Conservation (phyloP, 148 eudicot genomes). For the Rhododendron griersonianum region DNA sequence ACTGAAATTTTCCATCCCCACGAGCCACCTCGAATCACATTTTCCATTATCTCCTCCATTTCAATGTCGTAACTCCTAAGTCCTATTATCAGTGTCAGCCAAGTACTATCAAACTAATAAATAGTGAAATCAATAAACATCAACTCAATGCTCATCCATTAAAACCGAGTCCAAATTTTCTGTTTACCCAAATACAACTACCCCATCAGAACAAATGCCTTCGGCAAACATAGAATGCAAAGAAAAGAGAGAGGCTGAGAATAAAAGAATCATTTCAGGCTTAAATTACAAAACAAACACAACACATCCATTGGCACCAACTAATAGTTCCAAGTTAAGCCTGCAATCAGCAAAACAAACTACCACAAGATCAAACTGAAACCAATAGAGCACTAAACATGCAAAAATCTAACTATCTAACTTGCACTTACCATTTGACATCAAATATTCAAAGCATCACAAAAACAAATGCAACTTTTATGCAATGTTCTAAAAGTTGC, state of each 20-base stretch:
- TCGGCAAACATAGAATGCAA: not conserved
- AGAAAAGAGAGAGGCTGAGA: not conserved
- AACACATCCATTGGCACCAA: not conserved
- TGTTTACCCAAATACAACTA: not conserved
- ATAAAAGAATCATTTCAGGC: not conserved
- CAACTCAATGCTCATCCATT: not conserved
- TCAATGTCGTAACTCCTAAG: not conserved
- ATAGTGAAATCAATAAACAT: not conserved
- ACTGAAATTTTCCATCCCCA: not conserved
- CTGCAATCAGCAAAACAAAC: not conserved
- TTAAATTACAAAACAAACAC: not conserved
- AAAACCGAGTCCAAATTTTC: not conserved
- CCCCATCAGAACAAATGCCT: not conserved
- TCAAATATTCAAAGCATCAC: not conserved
- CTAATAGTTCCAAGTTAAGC: not conserved
- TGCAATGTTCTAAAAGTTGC: not conserved
- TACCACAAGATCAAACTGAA: no score
- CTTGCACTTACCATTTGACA: not conserved
- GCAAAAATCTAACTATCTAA: not conserved
- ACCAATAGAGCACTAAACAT: no score
- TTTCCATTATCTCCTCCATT: not conserved
- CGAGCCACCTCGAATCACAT: not conserved
- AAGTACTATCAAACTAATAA: not conserved
- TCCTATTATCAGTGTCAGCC: not conserved
- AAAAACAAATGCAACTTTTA: not conserved